phyloP scores from a whole-genome alignment of 2,329 filamentous ascomycete genomes.

The Neospermospora avenae region DNA sequence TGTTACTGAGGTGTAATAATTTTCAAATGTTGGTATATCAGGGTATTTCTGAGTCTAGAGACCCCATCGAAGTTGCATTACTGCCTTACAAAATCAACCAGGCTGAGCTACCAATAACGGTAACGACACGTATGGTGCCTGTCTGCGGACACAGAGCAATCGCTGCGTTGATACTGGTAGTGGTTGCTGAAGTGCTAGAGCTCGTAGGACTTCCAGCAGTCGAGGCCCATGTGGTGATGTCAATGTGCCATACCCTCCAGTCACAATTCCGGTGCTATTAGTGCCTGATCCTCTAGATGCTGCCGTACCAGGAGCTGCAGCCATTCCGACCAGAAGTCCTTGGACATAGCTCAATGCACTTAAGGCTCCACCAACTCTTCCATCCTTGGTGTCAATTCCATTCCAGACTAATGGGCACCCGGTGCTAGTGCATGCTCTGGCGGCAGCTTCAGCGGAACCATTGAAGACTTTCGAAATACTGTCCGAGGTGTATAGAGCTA shows the following conservation, averaged over 20 bases:
- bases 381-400: conserved; percentile 46
- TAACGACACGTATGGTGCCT: not conserved
- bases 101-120: not conserved
- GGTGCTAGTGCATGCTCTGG: conserved; percentile 57
- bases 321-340: conserved; percentile 35
- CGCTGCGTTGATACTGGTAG: not conserved
- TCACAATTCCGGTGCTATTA: conserved; percentile 32
- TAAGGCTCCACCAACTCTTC: conserved; percentile 46
- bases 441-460: conserved; percentile 56
- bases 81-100: not conserved
- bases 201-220: not conserved
- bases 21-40: not conserved
- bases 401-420: conserved; percentile 65
- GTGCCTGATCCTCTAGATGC: conserved; percentile 35
- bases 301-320: conserved; percentile 41
- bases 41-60: not conserved
- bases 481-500: conserved; percentile 57
- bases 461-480: conserved; percentile 56
- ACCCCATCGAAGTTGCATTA: not conserved
- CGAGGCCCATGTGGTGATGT: not conserved
- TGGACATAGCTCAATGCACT: conserved; percentile 50
- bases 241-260: not conserved
- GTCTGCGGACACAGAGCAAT: not conserved
- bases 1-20: not conserved
- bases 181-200: not conserved